Conservation (phyloP, 1,284 basidiomycete species). For the Trichosporon ovoides region DNA sequence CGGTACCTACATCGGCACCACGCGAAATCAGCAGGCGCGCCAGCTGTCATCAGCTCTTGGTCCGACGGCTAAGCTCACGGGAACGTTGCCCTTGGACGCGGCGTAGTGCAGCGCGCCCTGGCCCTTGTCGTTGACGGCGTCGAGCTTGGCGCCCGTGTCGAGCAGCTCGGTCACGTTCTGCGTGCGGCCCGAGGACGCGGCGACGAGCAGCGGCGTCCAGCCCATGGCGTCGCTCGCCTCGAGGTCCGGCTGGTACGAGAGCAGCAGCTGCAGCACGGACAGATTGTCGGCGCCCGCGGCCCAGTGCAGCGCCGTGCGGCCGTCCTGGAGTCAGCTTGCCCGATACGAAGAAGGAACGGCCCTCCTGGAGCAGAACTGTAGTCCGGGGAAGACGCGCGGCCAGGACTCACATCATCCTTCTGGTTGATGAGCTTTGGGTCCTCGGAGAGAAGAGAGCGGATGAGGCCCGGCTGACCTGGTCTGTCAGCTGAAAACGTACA, state of each 20-base stretch:
- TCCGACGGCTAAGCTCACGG: constrained; percentile 54
- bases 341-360: no score
- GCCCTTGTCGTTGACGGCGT: constrained; percentile 76
- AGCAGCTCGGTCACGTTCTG: constrained; percentile 72
- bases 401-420: constrained; percentile 62
- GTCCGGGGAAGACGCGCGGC: no score
- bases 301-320: constrained; percentile 84
- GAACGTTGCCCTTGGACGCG: constrained; percentile 82
- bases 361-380: no score
- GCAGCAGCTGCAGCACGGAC: constrained; percentile 65
- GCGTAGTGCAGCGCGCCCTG: constrained; percentile 89
- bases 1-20: neutral
- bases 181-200: constrained; percentile 59
- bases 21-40: constrained; percentile 74
- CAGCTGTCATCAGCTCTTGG: constrained; percentile 58
- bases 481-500: constrained; percentile 7
- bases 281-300: constrained; percentile 67
- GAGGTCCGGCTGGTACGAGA: constrained; percentile 65
- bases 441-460: constrained; percentile 64
- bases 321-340: constrained; percentile 61
- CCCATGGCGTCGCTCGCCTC: constrained; percentile 67
- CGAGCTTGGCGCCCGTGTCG: constrained; percentile 77
- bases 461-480: constrained; percentile 68
- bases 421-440: constrained; percentile 63
- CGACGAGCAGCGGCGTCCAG: constrained; percentile 84